Evolutionary conservation across 306 rosid species (phyloP).

Genomic region (Crataegus laevigata): DNA sequence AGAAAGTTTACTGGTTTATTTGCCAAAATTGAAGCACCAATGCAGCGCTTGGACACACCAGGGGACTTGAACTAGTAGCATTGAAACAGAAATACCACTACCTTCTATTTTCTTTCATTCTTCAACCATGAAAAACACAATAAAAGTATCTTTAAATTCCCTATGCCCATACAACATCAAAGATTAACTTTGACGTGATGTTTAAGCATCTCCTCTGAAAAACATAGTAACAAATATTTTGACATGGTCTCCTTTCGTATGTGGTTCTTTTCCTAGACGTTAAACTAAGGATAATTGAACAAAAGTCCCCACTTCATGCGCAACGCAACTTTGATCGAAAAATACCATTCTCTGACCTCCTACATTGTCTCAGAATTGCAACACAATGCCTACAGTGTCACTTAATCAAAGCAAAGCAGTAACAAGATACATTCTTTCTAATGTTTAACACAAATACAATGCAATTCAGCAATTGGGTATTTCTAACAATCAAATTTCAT

Average conservation of each 20-base stretch:
- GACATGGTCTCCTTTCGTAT: not conserved
- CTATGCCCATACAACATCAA: not conserved
- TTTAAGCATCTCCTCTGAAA: not conserved
- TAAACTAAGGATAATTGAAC: not conserved
- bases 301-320: not conserved
- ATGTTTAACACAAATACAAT: not conserved
- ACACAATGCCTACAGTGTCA: not conserved
- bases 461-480: not conserved
- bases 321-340: not conserved
- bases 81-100: not conserved
- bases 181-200: not conserved
- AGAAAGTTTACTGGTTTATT: not conserved
- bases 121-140: not conserved
- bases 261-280: not conserved
- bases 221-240: not conserved
- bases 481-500: not conserved
- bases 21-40: slow-evolving; percentile 3
- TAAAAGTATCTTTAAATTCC: not conserved
- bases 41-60: not conserved
- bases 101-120: slow-evolving; percentile 15
- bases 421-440: not conserved
- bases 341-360: no score
- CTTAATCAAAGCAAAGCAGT: not conserved
- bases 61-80: no score
- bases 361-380: not conserved